These are phyloP conservation scores for Dothidotthia symphoricarpi DNA, from an alignment of 2,329 filamentous ascomycete species.

Conservation along the genomic window DNA sequence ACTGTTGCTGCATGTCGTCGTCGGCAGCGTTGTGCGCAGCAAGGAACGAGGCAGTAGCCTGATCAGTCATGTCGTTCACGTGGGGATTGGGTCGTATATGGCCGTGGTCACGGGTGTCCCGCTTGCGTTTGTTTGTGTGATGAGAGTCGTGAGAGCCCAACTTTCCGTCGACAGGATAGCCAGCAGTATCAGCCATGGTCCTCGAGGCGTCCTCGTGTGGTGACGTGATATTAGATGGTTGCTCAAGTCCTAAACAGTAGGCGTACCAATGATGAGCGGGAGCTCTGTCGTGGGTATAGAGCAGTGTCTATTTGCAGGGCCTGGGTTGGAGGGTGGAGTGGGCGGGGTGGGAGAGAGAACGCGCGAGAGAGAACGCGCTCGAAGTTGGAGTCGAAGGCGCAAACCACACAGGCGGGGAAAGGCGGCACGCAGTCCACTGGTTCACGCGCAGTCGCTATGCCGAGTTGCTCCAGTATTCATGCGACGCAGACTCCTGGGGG, in stretches of 20 bases:
- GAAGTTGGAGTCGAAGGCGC: slow-evolving; percentile 22
- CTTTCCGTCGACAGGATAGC: slow-evolving; percentile 40
- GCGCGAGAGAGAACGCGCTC: slow-evolving; percentile 20
- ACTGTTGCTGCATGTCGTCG: slow-evolving; percentile 45
- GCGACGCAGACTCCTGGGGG: slow-evolving; percentile 28
- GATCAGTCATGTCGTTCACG: slow-evolving; percentile 33
- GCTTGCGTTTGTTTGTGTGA: slow-evolving; percentile 48
- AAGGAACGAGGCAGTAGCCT: slow-evolving; percentile 42
- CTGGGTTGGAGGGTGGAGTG: too few species aligned
- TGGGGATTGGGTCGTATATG: slow-evolving; percentile 39
- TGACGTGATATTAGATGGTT: slow-evolving; percentile 7
- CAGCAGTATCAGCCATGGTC: slow-evolving; percentile 41
- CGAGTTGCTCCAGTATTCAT: slow-evolving; percentile 27
- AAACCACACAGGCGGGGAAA: slow-evolving; percentile 19
- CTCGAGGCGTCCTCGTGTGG: slow-evolving; percentile 4
- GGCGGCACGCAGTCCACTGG: slow-evolving; percentile 21
- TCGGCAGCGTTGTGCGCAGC: slow-evolving; percentile 43
- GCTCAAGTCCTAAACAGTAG: too few species aligned
- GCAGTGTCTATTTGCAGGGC: slow-evolving; percentile 18
- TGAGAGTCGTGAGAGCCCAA: slow-evolving; percentile 31
- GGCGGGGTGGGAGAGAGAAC: slow-evolving; percentile 11
- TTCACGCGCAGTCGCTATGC: slow-evolving; percentile 24
- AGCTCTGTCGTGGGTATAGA: slow-evolving; percentile 14
- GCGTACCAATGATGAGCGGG: slow-evolving; percentile 19
- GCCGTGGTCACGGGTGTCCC: slow-evolving; percentile 47